Conservation (phyloP, 2,329 filamentous ascomycete genomes). For the Botryotinia narcissicola region DNA sequence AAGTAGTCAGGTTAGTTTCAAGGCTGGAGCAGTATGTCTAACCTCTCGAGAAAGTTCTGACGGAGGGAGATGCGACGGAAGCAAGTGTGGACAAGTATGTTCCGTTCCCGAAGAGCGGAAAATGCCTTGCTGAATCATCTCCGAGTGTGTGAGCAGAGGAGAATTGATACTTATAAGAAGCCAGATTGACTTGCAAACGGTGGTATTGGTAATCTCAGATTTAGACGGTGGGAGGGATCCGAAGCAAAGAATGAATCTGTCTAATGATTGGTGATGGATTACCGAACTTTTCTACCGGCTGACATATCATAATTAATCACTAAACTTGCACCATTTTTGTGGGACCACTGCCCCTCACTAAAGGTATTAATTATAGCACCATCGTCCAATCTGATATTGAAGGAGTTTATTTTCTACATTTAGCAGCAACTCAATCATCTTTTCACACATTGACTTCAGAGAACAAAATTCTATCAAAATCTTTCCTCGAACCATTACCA, state of each 20-base stretch:
- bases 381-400: not conserved
- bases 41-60: not conserved
- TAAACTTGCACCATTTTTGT: conserved; percentile 1
- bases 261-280: not conserved
- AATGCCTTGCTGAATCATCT: not conserved
- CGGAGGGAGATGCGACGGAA: not conserved
- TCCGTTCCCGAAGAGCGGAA: not conserved
- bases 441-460: not conserved
- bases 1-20: not conserved
- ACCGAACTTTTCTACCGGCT: not conserved
- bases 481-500: not conserved
- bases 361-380: not conserved
- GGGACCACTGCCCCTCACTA: not conserved
- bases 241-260: not conserved
- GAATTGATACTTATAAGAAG: not conserved
- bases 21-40: not conserved
- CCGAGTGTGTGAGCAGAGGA: not conserved
- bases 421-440: not conserved
- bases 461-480: not conserved
- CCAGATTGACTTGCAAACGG: not conserved
- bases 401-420: not conserved
- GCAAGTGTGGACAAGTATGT: not conserved
- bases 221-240: not conserved
- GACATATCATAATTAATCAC: not conserved
- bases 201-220: not conserved